Evolutionary conservation across 1,284 basidiomycete genomes (phyloP), one percentile per base, ranked within the genome.

Genomic region (Moesziomyces antarcticus): DNA sequence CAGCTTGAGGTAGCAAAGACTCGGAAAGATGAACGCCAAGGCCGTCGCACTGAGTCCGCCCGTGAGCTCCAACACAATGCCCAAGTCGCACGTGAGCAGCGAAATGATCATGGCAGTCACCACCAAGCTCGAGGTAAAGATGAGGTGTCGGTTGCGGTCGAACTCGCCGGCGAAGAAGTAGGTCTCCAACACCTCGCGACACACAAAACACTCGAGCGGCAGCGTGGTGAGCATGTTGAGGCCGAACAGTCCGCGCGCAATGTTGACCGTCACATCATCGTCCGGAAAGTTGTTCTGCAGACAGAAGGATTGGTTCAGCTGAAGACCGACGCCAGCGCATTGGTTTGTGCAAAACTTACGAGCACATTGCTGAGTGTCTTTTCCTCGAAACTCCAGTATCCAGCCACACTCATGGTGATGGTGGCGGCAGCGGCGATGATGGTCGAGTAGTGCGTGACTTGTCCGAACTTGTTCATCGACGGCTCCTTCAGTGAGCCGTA

Each of bases 201-300:
- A 97, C 16, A 97, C 94, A 82, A 97, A 97, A 21, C 94, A 87
- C 81, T 97, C 94, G 50, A 97, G 87, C 0, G 94, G 94, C 20
- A 95, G 88, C 0, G 96, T 99, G 1, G 95, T 97, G 79, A 97
- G 96, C 96, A 99, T 99, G 85, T 99, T 99, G 66, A 96, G 85
- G 5, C 96, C 96, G 80, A 99, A 98, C 80, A 92, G 94, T 78
- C 97, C 93, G 22, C 95, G 89, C 7, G 96, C 96, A 56, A 98
- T 88, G 83, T 98, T 83, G 56, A 84, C 81, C 30, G 82, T 65
- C 13, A 74, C 63, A 51, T 84, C 82, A 33, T 80, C 73, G 33
- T 79, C 57, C 4, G 82, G 82, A 43, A 84, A 84, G 65, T 84
- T 84, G 71, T 84, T 84, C 49, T 62, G 46, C 1, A n/a, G 21